Base-by-base conservation (phyloP, 225 moss, liverwort and hornwort species). In the Neckera pumila region DNA sequence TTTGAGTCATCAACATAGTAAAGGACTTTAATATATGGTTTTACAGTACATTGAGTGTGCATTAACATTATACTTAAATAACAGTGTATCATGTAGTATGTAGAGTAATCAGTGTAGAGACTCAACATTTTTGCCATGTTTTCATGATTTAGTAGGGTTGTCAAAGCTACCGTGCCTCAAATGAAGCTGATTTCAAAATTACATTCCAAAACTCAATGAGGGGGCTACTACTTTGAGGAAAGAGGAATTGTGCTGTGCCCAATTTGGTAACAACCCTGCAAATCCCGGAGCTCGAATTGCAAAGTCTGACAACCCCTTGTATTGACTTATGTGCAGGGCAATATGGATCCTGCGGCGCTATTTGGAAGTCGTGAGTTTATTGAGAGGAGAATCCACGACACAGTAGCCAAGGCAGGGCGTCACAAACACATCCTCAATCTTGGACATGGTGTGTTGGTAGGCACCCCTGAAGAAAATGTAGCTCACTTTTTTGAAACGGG, bases 401-500 rank as follows among this genome's bases (percentile, higher is more conserved):
- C 95, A 28, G 95, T 97, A 85, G 93, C 93, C 36, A 97, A 98
- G 91, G 98, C 98, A 43, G 98, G 98, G 83, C 93, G 92, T n/a
- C 90, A 94, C 89, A 97, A 95, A 86, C 98, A 98, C 82, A 95
- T 98, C 40, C 92, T 98, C 61, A 98, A 98, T 69, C 95, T 98
- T 69, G 98, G 98, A 76, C 98, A 98, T 81, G 98, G 98, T 21
- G 98, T 98, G 38, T 89, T 98, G 84, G 98, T 98, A 60, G 98
- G 97, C 77, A 98, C 98, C 34, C 97, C 98, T 11, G 98, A 98
- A 91, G 97, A 96, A 86, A 96, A 94, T 70, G 98, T 98, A 84
- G 98, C 98, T 28, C 96, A 98, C 90, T 98, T 98, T 88, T 98
- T 98, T 91, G 98, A 98, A 90, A 93, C 93, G 38, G 90, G 95